Evolutionary conservation across 2,329 filamentous ascomycete species (phyloP).

Genomic region (Aspergillus vadensis): DNA sequence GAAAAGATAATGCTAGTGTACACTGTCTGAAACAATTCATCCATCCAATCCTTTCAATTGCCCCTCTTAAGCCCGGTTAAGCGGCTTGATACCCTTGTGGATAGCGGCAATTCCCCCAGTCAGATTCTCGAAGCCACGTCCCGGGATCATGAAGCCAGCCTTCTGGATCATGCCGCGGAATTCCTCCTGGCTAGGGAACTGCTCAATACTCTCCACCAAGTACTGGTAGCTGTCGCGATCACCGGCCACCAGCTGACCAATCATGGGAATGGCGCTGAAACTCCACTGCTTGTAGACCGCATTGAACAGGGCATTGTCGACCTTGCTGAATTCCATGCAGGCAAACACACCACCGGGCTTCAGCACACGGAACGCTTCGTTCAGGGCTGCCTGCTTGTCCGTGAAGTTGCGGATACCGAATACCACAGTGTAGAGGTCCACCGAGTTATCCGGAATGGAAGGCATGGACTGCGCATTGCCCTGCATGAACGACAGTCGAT

Average conservation of each 20-base stretch:
- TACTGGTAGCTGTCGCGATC: conserved; percentile 98
- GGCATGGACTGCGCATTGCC: conserved; percentile 82
- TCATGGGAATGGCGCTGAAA: conserved; percentile 89
- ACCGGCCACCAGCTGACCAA: conserved; percentile 90
- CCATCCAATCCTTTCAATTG: no score
- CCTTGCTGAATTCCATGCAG: conserved; percentile 92
- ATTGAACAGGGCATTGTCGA: conserved; percentile 76
- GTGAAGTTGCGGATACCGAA: conserved; percentile 98
- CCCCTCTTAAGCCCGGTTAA: conserved; percentile 11
- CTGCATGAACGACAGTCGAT: conserved; percentile 72
- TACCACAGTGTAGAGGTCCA: conserved; percentile 95
- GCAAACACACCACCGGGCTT: conserved; percentile 96
- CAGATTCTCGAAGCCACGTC: conserved; percentile 82
- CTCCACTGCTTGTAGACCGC: conserved; percentile 93
- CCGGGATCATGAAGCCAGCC: conserved; percentile 83
- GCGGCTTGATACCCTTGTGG: conserved; percentile 90
- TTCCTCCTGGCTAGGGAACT: conserved; percentile 81
- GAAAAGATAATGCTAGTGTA: not conserved
- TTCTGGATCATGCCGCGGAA: conserved; percentile 64
- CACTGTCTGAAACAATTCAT: not conserved
- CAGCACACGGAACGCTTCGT: conserved; percentile 82
- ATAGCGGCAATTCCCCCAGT: conserved; percentile 93
- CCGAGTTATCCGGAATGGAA: conserved; percentile 65
- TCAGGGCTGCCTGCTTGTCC: conserved; percentile 78
- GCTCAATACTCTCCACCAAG: conserved; percentile 94